Evolutionary conservation across 1,139 yeast genomes (phyloP), one percentile per base, ranked within the genome.

Genomic region (Pichia sp.): DNA sequence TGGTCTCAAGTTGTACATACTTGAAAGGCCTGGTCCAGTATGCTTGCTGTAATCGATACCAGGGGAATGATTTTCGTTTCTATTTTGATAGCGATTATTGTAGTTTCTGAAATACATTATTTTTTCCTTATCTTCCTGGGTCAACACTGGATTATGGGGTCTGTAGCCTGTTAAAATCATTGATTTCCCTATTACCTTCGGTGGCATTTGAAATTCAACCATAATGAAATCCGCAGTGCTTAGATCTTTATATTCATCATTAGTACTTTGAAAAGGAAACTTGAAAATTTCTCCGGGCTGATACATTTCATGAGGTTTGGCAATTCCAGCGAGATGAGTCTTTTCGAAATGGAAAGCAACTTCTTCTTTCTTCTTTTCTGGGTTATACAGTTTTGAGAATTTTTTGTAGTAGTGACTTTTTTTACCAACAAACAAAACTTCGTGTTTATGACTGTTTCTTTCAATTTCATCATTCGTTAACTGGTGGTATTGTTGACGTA

Each of bases 131-230:
- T 91, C 97, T 55, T 85, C 86, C 48, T 78, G 81, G 3, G 83
- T 81, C 50, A 92, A 74, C 2, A 85, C 85, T 12, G 78, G 76
- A 24, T 73, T 72, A 57, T 84, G 84, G 2, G 90, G 78, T 57
- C 84, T 81, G 63, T 77, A 88, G 0, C 98, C 98, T 53, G 85
- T 87, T 58, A 93, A 71, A 30, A 93, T 74, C 88, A 93, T 87
- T 2, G 96, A 86, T 67, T 93, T 93, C 53, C 88, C 87, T 4
- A 64, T 71, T 6, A 79, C 77, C 17, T 74, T 69, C 4, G 82
- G 81, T 0, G 85, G 84, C 79, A 87, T 80, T 48, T 75, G 69
- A 66, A 86, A 93, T 51, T 75, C 74, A 2, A 84, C 74, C 54
- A 79, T 80, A 55, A 90, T 68, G 58, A 81, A 83, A 24, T 79